These are phyloP conservation scores for Xylaria sp. DNA, from an alignment of 495 filamentous ascomycete species.

Conservation along the genomic window DNA sequence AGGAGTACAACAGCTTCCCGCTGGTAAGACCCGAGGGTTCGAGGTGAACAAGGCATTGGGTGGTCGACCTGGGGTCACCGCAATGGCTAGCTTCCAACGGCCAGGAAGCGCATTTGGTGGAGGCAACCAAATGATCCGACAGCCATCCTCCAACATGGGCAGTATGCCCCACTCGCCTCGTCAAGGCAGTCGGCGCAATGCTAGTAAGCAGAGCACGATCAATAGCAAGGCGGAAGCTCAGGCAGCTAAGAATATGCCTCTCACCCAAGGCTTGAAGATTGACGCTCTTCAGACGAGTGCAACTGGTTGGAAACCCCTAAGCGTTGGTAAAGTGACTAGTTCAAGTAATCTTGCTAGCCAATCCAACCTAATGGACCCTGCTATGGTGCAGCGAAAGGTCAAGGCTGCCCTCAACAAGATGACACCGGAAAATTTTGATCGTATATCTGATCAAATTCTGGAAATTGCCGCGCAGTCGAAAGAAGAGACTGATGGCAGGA, in stretches of 20 bases:
- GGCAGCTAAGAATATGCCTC: constrained; percentile 82
- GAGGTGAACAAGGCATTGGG: constrained; percentile 50
- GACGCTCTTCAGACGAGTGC: constrained; percentile 75
- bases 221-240: constrained; percentile 67
- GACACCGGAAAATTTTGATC: constrained; percentile 98
- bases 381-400: constrained; percentile 97
- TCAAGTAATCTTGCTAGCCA: constrained; percentile 51
- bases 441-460: constrained; percentile 91
- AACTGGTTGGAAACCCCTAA: constrained; percentile 90
- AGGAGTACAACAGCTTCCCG: constrained; percentile 62
- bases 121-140: constrained; percentile 52
- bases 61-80: constrained; percentile 56
- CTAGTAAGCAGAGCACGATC: constrained; percentile 68
- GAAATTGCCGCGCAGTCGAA: constrained; percentile 93
- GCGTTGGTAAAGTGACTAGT: constrained; percentile 56
- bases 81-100: constrained; percentile 66
- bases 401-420: constrained; percentile 99
- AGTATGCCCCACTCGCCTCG: constrained; percentile 58
- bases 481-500: constrained; percentile 92
- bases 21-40: constrained; percentile 73
- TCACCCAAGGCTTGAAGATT: constrained; percentile 79
- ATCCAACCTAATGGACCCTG: constrained; percentile 75
- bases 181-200: constrained; percentile 60
- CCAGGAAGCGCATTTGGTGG: constrained; percentile 66
- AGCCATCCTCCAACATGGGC: constrained; percentile 56